Conservation (phyloP, 176 grass and related monocot genomes). For the Triticum dicoccoides region DNA sequence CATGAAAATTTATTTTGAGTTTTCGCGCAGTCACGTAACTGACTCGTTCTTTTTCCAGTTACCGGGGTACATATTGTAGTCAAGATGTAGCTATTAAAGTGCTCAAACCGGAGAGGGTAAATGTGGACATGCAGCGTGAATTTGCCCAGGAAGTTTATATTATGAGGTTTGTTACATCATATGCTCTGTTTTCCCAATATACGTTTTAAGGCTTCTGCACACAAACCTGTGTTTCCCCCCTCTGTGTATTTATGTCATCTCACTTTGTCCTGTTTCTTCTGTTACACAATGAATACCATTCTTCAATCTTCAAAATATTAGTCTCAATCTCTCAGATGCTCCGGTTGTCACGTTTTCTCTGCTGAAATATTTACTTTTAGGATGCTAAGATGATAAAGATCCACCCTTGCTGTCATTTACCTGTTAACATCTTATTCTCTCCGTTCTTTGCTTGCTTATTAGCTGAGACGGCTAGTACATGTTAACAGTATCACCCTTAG, state of each 20-base stretch:
- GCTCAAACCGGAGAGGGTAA: slow-evolving; percentile 87
- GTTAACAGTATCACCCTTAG: not conserved
- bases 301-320: not conserved
- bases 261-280: slow-evolving; percentile 23
- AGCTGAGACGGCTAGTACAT: not conserved
- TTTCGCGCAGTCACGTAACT: not conserved
- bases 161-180: slow-evolving; percentile 64
- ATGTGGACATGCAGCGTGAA: slow-evolving; percentile 85
- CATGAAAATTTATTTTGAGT: slow-evolving; percentile 11
- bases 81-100: slow-evolving; percentile 99
- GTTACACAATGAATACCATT: not conserved
- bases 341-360: not conserved
- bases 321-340: not conserved
- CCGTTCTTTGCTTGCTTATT: not conserved
- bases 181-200: not conserved
- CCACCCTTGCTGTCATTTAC: slow-evolving; percentile 5
- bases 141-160: slow-evolving; percentile 99
- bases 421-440: not conserved
- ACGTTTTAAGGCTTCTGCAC: not conserved
- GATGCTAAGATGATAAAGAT: not conserved
- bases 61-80: slow-evolving; percentile 77
- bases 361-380: not conserved
- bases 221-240: not conserved
- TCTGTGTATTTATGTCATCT: not conserved
- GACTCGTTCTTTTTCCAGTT: slow-evolving; percentile 49